Percentiles rank a stretch among this genome's conserved stretches.
Conservation (phyloP, 2,329 filamentous ascomycete genomes). For the Arthrobotrys pseudoclavata region DNA sequence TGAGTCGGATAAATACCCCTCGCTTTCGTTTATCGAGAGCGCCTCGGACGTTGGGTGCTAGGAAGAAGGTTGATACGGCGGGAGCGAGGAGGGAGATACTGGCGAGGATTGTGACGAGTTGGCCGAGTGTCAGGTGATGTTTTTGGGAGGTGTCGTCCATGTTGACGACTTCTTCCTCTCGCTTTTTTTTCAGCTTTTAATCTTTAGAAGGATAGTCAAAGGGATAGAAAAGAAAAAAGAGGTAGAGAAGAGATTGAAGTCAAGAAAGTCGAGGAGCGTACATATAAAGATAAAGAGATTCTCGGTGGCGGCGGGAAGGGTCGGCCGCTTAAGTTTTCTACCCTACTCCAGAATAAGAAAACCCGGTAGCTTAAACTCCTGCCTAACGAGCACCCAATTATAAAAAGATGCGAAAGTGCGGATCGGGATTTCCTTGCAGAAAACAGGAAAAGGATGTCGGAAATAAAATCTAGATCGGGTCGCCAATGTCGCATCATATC, state of each 20-base stretch:
- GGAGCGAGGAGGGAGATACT: conserved; percentile 43
- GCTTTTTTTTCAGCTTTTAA: neutral
- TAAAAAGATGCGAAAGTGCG: neutral
- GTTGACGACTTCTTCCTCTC: neutral
- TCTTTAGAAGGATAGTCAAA: neutral
- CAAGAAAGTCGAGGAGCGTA: neutral
- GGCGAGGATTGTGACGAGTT: conserved; percentile 50
- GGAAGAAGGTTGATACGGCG: conserved; percentile 37
- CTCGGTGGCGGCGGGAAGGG: neutral
- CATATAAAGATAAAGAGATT: neutral
- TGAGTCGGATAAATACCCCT: conserved; percentile 52
- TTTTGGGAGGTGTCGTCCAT: conserved; percentile 25
- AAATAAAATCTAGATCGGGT: neutral
- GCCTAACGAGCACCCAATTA: neutral
- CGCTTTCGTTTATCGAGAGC: conserved; percentile 55
- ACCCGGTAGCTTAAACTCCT: neutral
- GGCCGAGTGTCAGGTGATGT: conserved; percentile 53
- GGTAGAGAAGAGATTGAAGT: neutral
- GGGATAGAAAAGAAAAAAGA: neutral
- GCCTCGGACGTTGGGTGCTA: conserved; percentile 33
- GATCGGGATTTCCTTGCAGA: conserved; percentile 4
- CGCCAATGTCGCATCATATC: neutral
- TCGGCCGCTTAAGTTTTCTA: too few species aligned
- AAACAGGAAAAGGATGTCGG: conserved; percentile 2
- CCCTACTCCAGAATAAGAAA: too few species aligned